Base-by-base conservation (phyloP, 2,329 filamentous ascomycete genomes). In the Xylaria sp. region DNA sequence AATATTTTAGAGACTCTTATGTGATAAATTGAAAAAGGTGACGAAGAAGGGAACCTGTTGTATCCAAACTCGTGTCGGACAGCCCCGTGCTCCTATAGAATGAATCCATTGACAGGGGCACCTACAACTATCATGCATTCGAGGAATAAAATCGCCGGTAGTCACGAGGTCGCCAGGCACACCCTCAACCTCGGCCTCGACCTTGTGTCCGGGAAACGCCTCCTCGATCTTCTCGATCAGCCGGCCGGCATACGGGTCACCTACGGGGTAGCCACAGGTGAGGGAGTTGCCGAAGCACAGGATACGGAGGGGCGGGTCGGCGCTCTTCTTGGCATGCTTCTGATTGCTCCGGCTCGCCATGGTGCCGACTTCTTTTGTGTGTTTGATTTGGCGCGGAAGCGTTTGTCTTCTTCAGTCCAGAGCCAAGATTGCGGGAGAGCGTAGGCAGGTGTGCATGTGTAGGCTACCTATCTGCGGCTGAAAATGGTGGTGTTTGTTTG, bases 231-330 rank as follows among this genome's bases (percentile, higher is more conserved):
- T 82, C 62, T 83, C 75, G 68, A 80, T 74, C 15, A 92, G 80
- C 65, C 80, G 81, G 28, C 77, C 74, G 6, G 83, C 82, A 79
- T 91, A 92, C 0, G 90, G 88, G 68, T 87, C 83, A 67, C 71
- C 62, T 36, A 82, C 80, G 36, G 77, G 78, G 76, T 82, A 90
- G 51, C 90, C 90, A 13, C 82, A 83, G 6, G 89, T 91, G 55
- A 92, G 84, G 48, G 88, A 90, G 82, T 90, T 84, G 77, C 89
- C 89, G 78, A 91, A 88, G 82, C 89, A 90, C 69, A 91, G 84
- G 75, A 91, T 85, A 74, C 84, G 82, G 33, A 89, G 81, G 36
- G 80, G 78, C 63, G 75, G 76, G 72, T 69, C 75, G 39, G 79
- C 75, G 66, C 74, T 76, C 68, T 65, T 72, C 20, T 52, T 66